Base-by-base conservation (phyloP, 1,284 basidiomycete genomes). In the Leccinum angustisporum region DNA sequence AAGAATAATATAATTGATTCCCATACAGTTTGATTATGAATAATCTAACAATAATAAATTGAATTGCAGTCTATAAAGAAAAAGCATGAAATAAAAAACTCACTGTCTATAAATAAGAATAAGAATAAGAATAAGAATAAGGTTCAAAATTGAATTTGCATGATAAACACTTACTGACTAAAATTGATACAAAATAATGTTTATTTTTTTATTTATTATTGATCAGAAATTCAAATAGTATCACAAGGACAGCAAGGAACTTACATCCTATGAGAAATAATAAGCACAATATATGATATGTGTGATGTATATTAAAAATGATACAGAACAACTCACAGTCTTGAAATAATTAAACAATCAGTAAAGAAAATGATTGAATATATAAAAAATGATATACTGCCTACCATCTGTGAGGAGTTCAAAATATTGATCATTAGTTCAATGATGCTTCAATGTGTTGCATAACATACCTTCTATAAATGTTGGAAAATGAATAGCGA, bases 271-370 rank as follows among this genome's bases (percentile, higher is more conserved):
- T 0, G 25, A 14, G 11, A 21, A 7, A 21, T 2, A 21, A 48
- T 0, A 6, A 43, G 10, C 0, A 3, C n/a, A 43, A 18, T 10
- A 36, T 38, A 40, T 5, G 18, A 5, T 2, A 0, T 14, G 1
- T 27, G 27, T 30, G 8, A 31, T 31, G 7, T 38, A 16, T 16
- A 1, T 14, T 5, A 14, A 38, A 38, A 14, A 7, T 7, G 4
- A 13, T 34, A 6, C 2, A 13, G 2, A 34, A 34, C 13, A 13
- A 34, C 34, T 33, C 10, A 33, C 31, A 33, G 31, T 3, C 31
- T 33, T 33, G 10, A 33, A 33, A 33, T 33, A 11, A 33, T 11
- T 11, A 33, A 33, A 33, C 4, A 0, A 33, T 33, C 1, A 33
- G 10, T 11, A 10, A 10, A 10, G 4, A 33, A 10, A 31, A 31